Evolutionary conservation across 805 yeast species (phyloP), one percentile per base, ranked within the genome.

Genomic region (Brettanomyces naardenensis): DNA sequence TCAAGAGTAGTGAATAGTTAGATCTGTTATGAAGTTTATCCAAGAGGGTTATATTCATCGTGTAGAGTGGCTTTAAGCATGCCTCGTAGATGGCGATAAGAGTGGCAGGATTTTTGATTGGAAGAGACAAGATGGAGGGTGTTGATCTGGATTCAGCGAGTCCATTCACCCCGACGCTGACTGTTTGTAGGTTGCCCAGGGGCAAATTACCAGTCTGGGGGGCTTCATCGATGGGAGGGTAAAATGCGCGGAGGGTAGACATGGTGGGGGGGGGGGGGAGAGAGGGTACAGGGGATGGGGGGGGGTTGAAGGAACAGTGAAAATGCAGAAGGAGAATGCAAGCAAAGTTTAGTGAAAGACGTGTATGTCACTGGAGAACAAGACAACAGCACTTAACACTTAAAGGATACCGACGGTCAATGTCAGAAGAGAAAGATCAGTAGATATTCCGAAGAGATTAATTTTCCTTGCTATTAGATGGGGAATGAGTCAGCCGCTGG

Each of bases 11-110:
- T 4, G 42, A 39, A 9, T 26, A 25, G 19, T 37, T 43, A 4
- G 47, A 41, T 3, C 44, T 36, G 3, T 35, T 26, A 9, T 39
- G 35, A 2, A 45, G 33, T 20, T 44, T 45, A 15, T 45, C 49
- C 3, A 45, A 21, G 6, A 45, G 21, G 1, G 42, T 35, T 4
- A 45, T 15, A 9, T 43, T 40, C 25, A 45, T 19, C 1, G 40
- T 36, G 14, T 42, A 33, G 5, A 44, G 26, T 6, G 44, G 27
- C 20, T 39, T 36, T 19, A 42, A 15, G 20, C 31, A 36, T 5
- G 19, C 15, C 31, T 43, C 42, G 14, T 40, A 39, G 23, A 39
- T 11, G n/a, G 27, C 17, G 20, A 37, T 32, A 7, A 40, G 29
- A 14, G 33, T 23, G 14, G 22, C 23, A 19, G 41, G 35, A 14